Conservation (phyloP, 2,329 filamentous ascomycete genomes). For the Alternaria arbusti region DNA sequence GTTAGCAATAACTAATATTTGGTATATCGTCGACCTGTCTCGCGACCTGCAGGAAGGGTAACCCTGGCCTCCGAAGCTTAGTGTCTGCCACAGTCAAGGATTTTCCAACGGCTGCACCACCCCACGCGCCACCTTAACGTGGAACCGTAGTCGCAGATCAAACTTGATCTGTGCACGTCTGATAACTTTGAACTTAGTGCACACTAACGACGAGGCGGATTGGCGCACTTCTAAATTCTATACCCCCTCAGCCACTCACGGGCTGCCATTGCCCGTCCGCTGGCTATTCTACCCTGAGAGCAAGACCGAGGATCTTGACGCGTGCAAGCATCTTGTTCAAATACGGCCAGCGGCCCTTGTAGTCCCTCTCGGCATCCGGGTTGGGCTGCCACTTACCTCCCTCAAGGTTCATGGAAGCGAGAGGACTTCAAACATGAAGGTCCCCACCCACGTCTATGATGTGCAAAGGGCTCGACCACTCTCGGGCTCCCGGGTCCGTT, state of each 20-base stretch:
- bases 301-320: conserved; percentile 22
- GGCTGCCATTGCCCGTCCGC: conserved; percentile 3
- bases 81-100: conserved; percentile 28
- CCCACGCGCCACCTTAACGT: conserved; percentile 38
- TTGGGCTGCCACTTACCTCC: conserved; percentile 24
- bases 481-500: conserved; percentile 24
- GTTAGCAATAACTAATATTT: conserved; percentile 1
- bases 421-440: conserved; percentile 30
- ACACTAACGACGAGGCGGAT: conserved; percentile 30
- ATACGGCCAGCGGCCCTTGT: conserved; percentile 25
- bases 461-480: conserved; percentile 29
- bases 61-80: conserved; percentile 22
- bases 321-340: conserved; percentile 35
- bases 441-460: conserved; percentile 24
- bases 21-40: conserved; percentile 17
- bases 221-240: conserved; percentile 19
- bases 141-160: conserved; percentile 44
- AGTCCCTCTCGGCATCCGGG: conserved; percentile 18
- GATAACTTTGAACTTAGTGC: conserved; percentile 29
- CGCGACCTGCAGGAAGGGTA: conserved; percentile 19
- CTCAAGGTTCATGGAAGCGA: conserved; percentile 19
- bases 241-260: conserved; percentile 14
- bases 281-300: conserved; percentile 18
- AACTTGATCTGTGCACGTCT: conserved; percentile 26
- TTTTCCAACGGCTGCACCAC: conserved; percentile 33